Conservation (phyloP, 345 rosid genomes). For the Linum usitatissimum region DNA sequence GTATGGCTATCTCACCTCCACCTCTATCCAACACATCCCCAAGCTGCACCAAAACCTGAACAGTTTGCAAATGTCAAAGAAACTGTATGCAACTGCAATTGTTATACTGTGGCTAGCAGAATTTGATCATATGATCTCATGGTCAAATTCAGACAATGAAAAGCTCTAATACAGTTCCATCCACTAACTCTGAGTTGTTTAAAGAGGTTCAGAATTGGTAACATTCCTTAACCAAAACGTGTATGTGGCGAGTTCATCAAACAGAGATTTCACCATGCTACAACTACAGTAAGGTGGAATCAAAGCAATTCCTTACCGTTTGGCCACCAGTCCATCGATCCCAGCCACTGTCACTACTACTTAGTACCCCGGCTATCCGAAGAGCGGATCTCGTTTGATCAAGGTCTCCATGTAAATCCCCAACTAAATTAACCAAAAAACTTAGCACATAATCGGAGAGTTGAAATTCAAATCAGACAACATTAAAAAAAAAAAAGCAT, state of each 20-base stretch:
- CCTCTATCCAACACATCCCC: conserved; percentile 96
- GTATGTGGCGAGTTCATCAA: too few relatives aligned
- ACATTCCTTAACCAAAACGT: too few relatives aligned
- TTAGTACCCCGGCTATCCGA: conserved; percentile 64
- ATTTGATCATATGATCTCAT: too few relatives aligned
- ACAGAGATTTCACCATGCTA: not conserved
- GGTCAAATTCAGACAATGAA: too few relatives aligned
- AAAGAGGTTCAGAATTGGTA: too few relatives aligned
- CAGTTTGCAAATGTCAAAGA: not conserved
- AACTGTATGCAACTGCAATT: too few relatives aligned
- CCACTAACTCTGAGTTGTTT: too few relatives aligned
- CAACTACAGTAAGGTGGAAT: too few relatives aligned
- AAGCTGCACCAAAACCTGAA: conserved; percentile 66
- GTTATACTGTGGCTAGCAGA: too few relatives aligned
- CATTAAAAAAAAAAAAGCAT: not conserved
- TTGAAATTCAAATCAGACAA: not conserved
- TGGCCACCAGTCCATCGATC: conserved; percentile 78
- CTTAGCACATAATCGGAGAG: not conserved
- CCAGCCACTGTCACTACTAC: conserved; percentile 54
- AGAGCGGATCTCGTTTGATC: conserved; percentile 67
- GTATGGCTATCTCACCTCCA: conserved; percentile 72
- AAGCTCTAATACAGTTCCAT: too few relatives aligned
- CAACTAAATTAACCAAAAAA: conserved; percentile 33
- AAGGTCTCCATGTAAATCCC: conserved; percentile 88
- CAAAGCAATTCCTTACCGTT: conserved; percentile 27